phyloP scores from a whole-genome alignment of 2,329 filamentous ascomycete genomes.

The Colletotrichum sp. region DNA sequence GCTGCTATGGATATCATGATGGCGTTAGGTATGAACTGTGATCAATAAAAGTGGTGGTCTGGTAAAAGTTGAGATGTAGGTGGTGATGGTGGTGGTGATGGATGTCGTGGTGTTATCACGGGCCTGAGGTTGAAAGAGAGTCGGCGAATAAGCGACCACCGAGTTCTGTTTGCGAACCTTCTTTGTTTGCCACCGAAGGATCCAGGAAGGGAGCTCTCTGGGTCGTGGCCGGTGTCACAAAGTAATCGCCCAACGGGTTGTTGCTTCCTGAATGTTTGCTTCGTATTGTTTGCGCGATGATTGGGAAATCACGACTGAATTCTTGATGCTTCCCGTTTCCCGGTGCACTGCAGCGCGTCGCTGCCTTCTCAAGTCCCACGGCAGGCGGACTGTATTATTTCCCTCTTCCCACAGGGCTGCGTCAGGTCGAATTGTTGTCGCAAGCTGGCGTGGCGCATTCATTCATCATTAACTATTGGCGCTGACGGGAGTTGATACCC shows the following conservation, averaged over 20 bases:
- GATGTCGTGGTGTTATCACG: neutral
- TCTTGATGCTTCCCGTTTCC: neutral
- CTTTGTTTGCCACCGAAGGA: neutral
- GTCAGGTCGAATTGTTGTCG: neutral
- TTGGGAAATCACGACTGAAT: neutral
- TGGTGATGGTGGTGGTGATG: neutral
- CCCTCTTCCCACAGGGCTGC: neutral
- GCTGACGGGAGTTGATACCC: neutral
- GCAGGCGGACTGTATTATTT: neutral
- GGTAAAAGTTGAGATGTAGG: neutral
- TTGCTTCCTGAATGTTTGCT: neutral
- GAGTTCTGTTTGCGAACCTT: neutral
- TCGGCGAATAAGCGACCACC: neutral
- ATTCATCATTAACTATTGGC: neutral
- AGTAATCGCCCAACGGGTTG: neutral
- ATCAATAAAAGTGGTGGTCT: neutral
- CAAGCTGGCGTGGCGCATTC: neutral
- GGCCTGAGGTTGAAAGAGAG: neutral
- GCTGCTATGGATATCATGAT: constrained; percentile 10
- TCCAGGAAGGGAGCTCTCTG: neutral
- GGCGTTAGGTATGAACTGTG: neutral
- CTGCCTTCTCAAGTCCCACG: neutral
- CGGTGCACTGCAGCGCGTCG: neutral
- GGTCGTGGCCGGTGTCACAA: neutral
- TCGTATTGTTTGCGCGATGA: neutral